Conservation (phyloP, 352 stramenopile genomes). For the Halophytophthora polymorphica region DNA sequence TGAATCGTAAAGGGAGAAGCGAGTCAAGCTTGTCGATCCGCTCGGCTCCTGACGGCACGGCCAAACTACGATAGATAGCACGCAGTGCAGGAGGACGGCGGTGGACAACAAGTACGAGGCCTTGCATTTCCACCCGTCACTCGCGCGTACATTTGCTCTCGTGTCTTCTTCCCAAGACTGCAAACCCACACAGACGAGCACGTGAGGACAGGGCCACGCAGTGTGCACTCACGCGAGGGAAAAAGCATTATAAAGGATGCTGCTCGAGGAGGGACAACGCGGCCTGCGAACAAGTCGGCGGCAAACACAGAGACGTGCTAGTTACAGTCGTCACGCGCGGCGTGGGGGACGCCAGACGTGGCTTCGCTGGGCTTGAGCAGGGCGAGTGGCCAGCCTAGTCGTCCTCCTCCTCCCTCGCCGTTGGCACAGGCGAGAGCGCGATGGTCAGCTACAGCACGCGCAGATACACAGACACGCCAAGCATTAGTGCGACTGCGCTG, state of each 20-base stretch:
- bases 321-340: neutral
- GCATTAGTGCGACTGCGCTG: neutral
- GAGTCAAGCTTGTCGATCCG: too few species aligned
- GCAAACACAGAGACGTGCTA: neutral
- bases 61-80: too few species aligned
- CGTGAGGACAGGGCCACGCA: neutral
- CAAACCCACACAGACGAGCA: neutral
- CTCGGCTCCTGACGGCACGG: too few species aligned
- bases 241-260: neutral
- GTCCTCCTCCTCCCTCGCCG: constrained; percentile 41
- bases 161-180: neutral
- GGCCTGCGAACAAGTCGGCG: too few species aligned
- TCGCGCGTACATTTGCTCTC: too few species aligned
- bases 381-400: constrained; percentile 30
- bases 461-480: constrained; percentile 2
- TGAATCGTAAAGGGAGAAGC: constrained; percentile 12
- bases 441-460: constrained; percentile 43
- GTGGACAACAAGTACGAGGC: too few species aligned
- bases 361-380: constrained; percentile 3
- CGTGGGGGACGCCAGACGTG: too few species aligned
- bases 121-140: too few species aligned
- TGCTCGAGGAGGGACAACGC: too few species aligned
- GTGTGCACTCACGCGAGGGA: neutral
- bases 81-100: constrained; percentile 16
- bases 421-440: constrained; percentile 61